Evolutionary conservation across 441 rosid species (phyloP), one percentile per base, ranked within the genome.

Genomic region (Dalechampia spathulata): DNA sequence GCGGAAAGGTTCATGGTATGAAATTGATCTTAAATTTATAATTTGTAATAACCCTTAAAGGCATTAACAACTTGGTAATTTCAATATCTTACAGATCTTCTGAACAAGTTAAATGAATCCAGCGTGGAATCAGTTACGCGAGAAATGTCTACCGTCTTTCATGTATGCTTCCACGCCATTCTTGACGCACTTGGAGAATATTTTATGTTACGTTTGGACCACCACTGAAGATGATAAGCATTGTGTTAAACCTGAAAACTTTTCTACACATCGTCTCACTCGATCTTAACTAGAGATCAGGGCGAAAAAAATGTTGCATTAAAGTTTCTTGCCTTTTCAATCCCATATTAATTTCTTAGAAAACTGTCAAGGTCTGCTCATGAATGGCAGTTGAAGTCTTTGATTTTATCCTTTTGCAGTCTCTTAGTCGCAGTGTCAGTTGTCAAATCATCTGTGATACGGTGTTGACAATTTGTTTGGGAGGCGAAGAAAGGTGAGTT

Each of bases 111-210:
- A 51, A 79, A 86, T 49, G 98, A 91, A 80, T 78, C 93, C 47
- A 88, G 88, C 52, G 82, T 86, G 62, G 98, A 92, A 71, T 78
- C 95, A 56, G 57, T 92, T 58, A 84, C 96, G 0, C 84, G 79
- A 47, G 91, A 88, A 63, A 75, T 84, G 70, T 69, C 90, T 45
- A 58, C 76, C 42, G 73, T 92, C 60, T 80, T 76, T 65, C 74
- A 65, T 15, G 98, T 91, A 81, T 25, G 89, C 60, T 61, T 37
- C 27, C 36, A n/a, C n/a, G n/a, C n/a, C n/a, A 16, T 56, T 57
- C 57, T 62, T 42, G n/a, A 34, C 44, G 12, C 48, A 28, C n/a
- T 9, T 44, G 60, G 1, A 37, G 11, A 37, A 19, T 36, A n/a
- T 23, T 3, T 30, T 30, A 8, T 30, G 8, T 30, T 8, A 30